Percentiles rank a stretch among this genome's conserved stretches.
Evolutionary conservation across 495 filamentous ascomycete species (phyloP).

Genomic region (Penicillium ucsense): DNA sequence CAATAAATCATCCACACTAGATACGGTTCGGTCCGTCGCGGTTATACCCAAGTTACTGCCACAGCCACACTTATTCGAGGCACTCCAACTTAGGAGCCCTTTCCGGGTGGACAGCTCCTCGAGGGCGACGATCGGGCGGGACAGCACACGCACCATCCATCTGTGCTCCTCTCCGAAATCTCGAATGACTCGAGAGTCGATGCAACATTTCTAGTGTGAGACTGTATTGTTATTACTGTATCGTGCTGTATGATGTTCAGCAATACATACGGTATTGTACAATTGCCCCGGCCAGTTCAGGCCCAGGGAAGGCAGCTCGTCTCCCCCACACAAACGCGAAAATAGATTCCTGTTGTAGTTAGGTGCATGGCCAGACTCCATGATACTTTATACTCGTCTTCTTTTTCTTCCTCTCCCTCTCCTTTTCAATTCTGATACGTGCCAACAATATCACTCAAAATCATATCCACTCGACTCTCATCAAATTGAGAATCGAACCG

Average conservation of each 20-base stretch:
- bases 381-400: background rate
- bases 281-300: too few species aligned
- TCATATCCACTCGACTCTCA: constrained; percentile 4
- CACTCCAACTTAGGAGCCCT: too few species aligned
- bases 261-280: too few species aligned
- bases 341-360: background rate
- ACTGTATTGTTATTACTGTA: too few species aligned
- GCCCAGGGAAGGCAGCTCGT: background rate
- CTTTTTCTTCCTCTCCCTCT: background rate
- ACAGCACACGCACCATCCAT: too few species aligned
- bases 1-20: constrained; percentile 16
- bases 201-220: too few species aligned
- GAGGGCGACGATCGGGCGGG: too few species aligned
- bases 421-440: background rate
- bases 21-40: constrained; percentile 16
- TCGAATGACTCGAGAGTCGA: too few species aligned
- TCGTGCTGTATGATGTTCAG: too few species aligned
- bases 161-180: too few species aligned
- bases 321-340: background rate
- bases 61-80: background rate
- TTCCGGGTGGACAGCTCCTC: too few species aligned
- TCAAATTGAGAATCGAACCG: constrained; percentile 17
- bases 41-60: constrained; percentile 1
- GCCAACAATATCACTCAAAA: constrained; percentile 3
- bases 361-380: background rate